phyloP scores from a whole-genome alignment of 2,329 filamentous ascomycete genomes.

The Thielaviopsis populi region DNA sequence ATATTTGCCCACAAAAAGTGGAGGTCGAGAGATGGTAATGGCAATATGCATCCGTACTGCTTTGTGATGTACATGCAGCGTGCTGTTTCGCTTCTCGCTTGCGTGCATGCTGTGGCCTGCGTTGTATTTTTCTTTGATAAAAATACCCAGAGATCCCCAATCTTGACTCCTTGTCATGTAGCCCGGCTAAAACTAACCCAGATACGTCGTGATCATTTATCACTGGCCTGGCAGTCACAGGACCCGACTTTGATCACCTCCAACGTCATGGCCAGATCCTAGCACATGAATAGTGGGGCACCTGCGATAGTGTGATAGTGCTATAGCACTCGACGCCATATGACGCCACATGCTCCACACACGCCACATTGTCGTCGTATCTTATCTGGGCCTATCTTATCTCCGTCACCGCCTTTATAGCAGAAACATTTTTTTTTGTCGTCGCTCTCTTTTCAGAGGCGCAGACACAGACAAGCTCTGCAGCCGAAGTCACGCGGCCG shows the following conservation, averaged over 20 bases:
- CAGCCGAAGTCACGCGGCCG: background rate
- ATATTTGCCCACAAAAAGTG: background rate
- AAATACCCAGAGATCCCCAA: no score
- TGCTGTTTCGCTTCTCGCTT: no score
- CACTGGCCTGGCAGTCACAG: background rate
- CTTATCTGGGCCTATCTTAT: background rate
- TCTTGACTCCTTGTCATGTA: background rate
- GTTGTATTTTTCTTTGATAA: background rate
- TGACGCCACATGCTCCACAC: background rate
- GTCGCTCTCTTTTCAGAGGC: background rate
- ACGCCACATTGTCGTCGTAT: background rate
- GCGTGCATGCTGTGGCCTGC: background rate
- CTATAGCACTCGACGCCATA: no score
- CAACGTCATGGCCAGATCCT: background rate
- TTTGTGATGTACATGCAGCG: background rate
- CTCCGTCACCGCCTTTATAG: background rate
- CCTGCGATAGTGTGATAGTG: background rate
- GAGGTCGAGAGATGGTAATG: background rate
- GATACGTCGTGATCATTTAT: background rate
- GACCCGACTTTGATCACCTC: background rate
- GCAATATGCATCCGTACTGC: background rate
- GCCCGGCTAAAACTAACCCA: background rate
- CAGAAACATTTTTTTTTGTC: conserved; percentile 9
- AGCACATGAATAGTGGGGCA: background rate
- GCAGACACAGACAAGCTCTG: background rate